Conservation (phyloP, 208 protist species). For the Acanthamoeba quina region DNA sequence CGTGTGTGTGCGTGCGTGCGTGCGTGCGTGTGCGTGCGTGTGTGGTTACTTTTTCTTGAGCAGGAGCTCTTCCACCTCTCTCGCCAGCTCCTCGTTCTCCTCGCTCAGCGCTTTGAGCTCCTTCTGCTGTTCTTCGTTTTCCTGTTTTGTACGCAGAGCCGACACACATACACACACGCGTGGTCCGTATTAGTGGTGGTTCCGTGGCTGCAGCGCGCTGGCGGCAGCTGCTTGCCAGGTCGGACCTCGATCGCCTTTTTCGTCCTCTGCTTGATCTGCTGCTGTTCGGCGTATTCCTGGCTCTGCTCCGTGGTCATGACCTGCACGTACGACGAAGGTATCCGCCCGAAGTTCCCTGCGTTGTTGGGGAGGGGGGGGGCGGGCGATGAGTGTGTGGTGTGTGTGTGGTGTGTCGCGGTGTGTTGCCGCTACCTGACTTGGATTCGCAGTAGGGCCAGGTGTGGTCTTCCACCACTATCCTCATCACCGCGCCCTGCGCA, state of each 20-base stretch:
- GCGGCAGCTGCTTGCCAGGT: neutral
- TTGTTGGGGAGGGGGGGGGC: neutral
- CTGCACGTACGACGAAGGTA: slow-evolving; percentile 26
- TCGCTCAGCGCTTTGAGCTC: slow-evolving; percentile 21
- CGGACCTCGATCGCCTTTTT: neutral
- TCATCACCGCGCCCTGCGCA: neutral
- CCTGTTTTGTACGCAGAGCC: no score
- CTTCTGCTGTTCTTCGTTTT: slow-evolving; percentile 21
- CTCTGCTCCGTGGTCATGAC: slow-evolving; percentile 17
- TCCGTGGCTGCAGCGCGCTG: no score
- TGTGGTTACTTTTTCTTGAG: slow-evolving; percentile 27
- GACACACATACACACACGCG: no score
- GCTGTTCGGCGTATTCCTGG: slow-evolving; percentile 2
- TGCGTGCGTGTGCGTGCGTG: neutral
- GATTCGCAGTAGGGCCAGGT: slow-evolving; percentile 12
- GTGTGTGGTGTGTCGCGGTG: neutral
- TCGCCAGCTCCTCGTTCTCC: slow-evolving; percentile 13
- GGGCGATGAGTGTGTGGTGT: neutral
- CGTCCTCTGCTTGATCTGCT: slow-evolving; percentile 21
- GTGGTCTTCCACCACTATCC: slow-evolving; percentile 3
- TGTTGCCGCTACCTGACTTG: neutral
- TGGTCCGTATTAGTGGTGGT: no score
- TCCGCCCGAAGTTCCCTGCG: neutral
- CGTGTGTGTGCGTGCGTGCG: neutral
- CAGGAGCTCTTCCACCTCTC: slow-evolving; percentile 1